Evolutionary conservation across 495 filamentous ascomycete species (phyloP).

Genomic region (Daldinia decipiens): DNA sequence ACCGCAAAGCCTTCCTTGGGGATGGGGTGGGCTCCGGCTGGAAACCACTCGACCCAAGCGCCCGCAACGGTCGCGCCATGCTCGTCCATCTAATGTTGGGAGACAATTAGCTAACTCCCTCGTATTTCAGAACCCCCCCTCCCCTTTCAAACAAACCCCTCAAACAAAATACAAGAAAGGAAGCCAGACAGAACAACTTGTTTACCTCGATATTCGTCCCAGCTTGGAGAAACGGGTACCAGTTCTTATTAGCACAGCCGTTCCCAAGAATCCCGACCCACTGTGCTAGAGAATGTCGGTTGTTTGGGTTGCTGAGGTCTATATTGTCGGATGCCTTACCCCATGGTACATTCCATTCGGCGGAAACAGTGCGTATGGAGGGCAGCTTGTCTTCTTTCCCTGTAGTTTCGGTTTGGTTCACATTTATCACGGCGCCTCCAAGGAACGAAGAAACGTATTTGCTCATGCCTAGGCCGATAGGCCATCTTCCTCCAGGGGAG

Average conservation of each 20-base stretch:
- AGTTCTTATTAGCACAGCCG: background rate
- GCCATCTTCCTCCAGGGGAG: background rate
- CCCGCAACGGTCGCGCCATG: background rate
- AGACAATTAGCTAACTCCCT: background rate
- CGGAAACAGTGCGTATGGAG: constrained; percentile 16
- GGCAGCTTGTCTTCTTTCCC: background rate
- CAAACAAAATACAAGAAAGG: no score
- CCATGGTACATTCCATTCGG: constrained; percentile 26
- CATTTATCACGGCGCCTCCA: background rate
- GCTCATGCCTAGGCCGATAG: background rate
- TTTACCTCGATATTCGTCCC: background rate
- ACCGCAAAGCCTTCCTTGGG: background rate
- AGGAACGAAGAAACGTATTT: constrained; percentile 3
- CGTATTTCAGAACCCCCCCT: background rate
- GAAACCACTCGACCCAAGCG: background rate
- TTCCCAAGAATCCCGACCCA: constrained; percentile 1
- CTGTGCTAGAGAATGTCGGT: background rate
- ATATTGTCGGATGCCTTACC: background rate
- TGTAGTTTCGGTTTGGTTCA: background rate
- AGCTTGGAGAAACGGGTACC: background rate
- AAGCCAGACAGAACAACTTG: background rate
- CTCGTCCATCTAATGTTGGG: background rate
- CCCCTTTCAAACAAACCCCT: no score
- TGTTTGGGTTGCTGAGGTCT: background rate
- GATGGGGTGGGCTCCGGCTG: background rate